Evolutionary conservation across 2,329 filamentous ascomycete genomes (phyloP), one percentile per base, ranked within the genome.

Genomic region (Aspergillus hortae): DNA sequence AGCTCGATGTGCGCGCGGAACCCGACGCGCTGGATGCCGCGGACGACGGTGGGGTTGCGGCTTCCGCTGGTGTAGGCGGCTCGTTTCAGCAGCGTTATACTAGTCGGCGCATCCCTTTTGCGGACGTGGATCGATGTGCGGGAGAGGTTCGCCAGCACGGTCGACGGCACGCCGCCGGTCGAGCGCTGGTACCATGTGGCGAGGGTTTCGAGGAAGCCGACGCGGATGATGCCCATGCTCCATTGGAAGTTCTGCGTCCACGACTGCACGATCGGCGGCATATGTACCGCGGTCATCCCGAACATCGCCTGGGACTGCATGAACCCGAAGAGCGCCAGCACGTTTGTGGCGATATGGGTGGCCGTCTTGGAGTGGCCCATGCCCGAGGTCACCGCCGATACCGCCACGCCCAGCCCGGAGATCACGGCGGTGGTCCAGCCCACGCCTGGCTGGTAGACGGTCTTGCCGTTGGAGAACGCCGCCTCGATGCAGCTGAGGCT

Each of bases 211-310:
- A 96, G 82, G 70, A 95, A 96, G n/a, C 77, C 78, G 32, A 96
- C 81, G 46, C 82, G 82, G 63, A 96, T 95, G 63, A 96, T 90
- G 61, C 92, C 92, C 89, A 96, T 94, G 65, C 88, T 94, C 92
- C 92, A 96, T 68, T 95, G 89, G 75, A 96, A 96, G 73, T 96
- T 92, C 75, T 96, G 92, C 2, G 91, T 96, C 92, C 92, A 96
- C 0, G 91, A 82, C 64, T 88, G 82, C 47, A 95, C 92, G 54
- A 96, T 89, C 0, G 92, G 92, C 6, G 92, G 92, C 48, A 96
- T 81, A 40, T 80, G 79, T 6, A 96, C 87, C n/a, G 87, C 83
- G 46, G 86, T 89, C 72, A 96, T 86, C 56, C 92, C 92, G 62
- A 95, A 79, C 72, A 96, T 90, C 30, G 92, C 91, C 73, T 96